A percentile compares a stretch with the other conserved stretches of the same genome.
Evolutionary conservation across 192 early-diverging fungal genomes (phyloP).

Genomic region (Dimargaris verticillata): DNA sequence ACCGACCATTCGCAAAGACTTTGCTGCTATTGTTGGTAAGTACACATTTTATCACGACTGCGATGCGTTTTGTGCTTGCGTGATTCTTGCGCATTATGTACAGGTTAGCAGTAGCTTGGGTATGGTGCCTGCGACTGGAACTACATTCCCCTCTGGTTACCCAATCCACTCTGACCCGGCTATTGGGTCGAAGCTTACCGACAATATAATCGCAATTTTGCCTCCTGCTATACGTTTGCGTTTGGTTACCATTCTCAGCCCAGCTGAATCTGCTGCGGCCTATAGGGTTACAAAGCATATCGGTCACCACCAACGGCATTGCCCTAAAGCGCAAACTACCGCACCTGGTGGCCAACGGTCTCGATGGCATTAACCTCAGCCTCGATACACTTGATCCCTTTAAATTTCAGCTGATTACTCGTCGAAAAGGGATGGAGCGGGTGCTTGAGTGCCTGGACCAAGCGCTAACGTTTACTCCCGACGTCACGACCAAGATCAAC

Average conservation of each 20-base stretch:
- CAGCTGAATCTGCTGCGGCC: conserved; percentile 57
- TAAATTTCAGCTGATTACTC: conserved; percentile 80
- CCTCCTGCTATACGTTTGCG: too few relatives aligned
- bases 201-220: too few relatives aligned
- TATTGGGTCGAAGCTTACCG: too few relatives aligned
- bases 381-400: conserved; percentile 77
- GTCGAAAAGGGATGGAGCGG: conserved; percentile 59
- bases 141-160: too few relatives aligned
- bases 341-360: conserved; percentile 43
- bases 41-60: too few relatives aligned
- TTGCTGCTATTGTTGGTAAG: conserved; percentile 66
- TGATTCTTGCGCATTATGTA: too few relatives aligned
- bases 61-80: too few relatives aligned
- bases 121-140: too few relatives aligned
- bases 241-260: conserved; percentile 13
- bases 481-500: conserved; percentile 77
- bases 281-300: conserved; percentile 58
- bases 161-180: too few relatives aligned
- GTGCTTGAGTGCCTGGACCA: conserved; percentile 64
- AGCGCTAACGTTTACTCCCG: conserved; percentile 36
- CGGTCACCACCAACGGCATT: conserved; percentile 92
- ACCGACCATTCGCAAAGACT: conserved; percentile 83
- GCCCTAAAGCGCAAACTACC: conserved; percentile 74
- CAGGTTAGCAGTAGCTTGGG: too few relatives aligned
- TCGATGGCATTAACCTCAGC: conserved; percentile 81